Evolutionary conservation across 306 rosid genomes (phyloP), one percentile per base, ranked within the genome.

Genomic region (Trichosanthes truncata): DNA sequence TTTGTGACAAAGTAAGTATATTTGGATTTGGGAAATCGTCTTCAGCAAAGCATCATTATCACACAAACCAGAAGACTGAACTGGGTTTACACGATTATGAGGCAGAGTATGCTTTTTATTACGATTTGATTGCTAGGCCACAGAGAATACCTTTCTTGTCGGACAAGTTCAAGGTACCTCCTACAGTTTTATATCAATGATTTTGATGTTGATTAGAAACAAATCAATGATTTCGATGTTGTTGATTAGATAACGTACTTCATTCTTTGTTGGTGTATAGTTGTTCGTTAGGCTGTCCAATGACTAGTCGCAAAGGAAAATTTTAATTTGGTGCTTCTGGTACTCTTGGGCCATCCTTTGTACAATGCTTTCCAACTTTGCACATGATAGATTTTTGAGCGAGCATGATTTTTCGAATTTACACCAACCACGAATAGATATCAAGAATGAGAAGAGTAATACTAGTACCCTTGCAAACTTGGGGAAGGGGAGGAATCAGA

Each of bases 61-160:
- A 96, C 40, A 90, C 98, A 3, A 96, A 90, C 78, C 99, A 96
- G 86, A 96, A 93, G 83, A 87, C 84, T 48, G 99, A 96, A 86
- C 92, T 96, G 80, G 84, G 85, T n/a, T 80, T 96, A 84, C 99
- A 96, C 63, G 98, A 96, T 71, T 96, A 96, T 81, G 96, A 89
- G 83, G 99, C 98, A 6, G 99, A 96, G 69, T 96, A 93, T 81
- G 93, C 80, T 3, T 90, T 96, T 55, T 96, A 96, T 65, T 88
- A 67, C 29, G 98, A 96, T 80, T 83, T 93, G 74, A 90, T 88
- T 1, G 84, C 87, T 69, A 90, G 89, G 2, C 86, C 86, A 0
- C 84, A 72, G 83, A 83, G 85, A 38, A 89, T 93, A 45, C 99
- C 99, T 6, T 96, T 96, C 82, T 63, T 96, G 43, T 85, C 91